Percentiles rank a stretch among this genome's conserved stretches.
Evolutionary conservation across 192 early-diverging fungal genomes (phyloP).

Genomic region (Diversispora epigaea): DNA sequence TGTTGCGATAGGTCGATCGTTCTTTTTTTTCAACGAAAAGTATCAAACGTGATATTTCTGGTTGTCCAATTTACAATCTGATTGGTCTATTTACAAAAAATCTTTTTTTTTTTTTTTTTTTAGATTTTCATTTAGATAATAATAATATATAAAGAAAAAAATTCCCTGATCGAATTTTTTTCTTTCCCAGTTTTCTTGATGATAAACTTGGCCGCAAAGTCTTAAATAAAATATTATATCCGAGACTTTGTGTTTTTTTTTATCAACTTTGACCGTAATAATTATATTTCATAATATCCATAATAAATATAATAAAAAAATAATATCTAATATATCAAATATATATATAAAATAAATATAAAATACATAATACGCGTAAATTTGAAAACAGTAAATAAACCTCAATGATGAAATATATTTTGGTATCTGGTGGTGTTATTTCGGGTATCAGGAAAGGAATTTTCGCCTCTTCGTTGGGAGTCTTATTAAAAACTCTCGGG

Average conservation of each 20-base stretch:
- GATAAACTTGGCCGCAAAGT: constrained; percentile 27
- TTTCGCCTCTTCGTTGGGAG: constrained; percentile 96
- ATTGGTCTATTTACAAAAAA: too few relatives aligned
- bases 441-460: constrained; percentile 99
- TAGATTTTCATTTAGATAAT: too few relatives aligned
- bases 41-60: too few relatives aligned
- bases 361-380: too few relatives aligned
- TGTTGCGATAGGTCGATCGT: too few relatives aligned
- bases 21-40: too few relatives aligned
- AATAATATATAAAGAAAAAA: not conserved
- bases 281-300: not conserved
- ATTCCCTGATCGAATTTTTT: not conserved
- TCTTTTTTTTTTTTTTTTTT: too few relatives aligned
- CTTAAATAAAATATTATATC: not conserved
- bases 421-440: constrained; percentile 98
- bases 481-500: constrained; percentile 89
- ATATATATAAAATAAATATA: too few relatives aligned
- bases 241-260: too few relatives aligned
- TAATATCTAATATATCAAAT: too few relatives aligned
- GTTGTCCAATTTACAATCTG: too few relatives aligned
- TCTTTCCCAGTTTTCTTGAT: constrained; percentile 30
- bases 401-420: constrained; percentile 76
- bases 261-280: not conserved
- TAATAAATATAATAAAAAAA: too few relatives aligned
- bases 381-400: not conserved